These are phyloP conservation scores for Prototheca wickerhamii DNA, from an alignment of 163 green algal genomes.

Conservation along the genomic window DNA sequence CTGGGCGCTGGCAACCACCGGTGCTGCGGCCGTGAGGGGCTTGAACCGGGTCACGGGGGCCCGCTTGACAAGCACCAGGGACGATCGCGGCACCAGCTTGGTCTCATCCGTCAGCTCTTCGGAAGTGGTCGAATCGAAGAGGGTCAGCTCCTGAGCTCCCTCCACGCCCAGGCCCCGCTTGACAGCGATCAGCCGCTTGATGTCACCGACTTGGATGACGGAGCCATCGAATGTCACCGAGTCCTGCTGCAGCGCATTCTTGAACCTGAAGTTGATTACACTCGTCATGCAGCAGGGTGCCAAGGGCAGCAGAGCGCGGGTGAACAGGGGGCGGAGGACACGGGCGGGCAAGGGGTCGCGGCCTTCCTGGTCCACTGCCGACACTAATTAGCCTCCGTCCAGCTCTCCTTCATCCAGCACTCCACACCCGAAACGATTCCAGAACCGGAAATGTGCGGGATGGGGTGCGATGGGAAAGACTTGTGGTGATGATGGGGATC, in stretches of 20 bases:
- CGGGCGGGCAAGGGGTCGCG: no score
- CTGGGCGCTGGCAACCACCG: neutral
- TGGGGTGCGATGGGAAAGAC: no score
- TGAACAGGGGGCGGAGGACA: no score
- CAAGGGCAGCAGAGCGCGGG: no score
- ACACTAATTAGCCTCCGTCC: no score
- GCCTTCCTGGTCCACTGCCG: no score
- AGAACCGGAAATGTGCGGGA: no score
- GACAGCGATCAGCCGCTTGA: slow-evolving; percentile 32
- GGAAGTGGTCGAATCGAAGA: slow-evolving; percentile 23
- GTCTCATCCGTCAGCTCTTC: slow-evolving; percentile 29
- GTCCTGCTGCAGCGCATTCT: slow-evolving; percentile 23
- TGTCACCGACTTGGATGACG: slow-evolving; percentile 33
- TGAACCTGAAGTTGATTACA: slow-evolving; percentile 18
- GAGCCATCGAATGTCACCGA: slow-evolving; percentile 28
- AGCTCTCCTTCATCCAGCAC: no score
- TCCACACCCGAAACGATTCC: no score
- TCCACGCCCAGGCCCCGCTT: slow-evolving; percentile 35
- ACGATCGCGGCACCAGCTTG: slow-evolving; percentile 29
- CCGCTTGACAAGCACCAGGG: slow-evolving; percentile 30
- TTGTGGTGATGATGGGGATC: neutral
- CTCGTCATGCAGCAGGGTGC: slow-evolving; percentile 6
- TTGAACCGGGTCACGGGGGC: slow-evolving; percentile 19
- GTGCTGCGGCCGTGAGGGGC: slow-evolving; percentile 11
- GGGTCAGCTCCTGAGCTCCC: slow-evolving; percentile 24